Percentiles rank a stretch among this genome's conserved stretches.
phyloP scores from a whole-genome alignment of 768 basidiomycete species.

The Phanerochaete carnosa region DNA sequence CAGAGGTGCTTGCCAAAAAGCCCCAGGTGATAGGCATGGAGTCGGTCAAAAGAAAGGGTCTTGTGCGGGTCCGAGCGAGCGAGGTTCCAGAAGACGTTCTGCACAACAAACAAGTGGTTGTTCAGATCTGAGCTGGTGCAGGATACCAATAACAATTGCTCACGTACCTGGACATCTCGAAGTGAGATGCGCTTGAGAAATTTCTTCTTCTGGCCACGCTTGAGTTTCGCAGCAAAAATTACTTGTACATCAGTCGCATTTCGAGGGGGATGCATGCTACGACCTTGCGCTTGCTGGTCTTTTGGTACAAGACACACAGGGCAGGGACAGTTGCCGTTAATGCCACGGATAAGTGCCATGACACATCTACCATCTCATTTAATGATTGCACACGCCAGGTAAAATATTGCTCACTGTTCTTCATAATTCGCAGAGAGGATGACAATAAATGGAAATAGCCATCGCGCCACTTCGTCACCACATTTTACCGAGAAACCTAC shows the following conservation, averaged over 20 bases:
- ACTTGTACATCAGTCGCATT: not conserved
- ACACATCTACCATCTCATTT: not conserved
- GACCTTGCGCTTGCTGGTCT: not conserved
- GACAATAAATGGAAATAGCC: no score
- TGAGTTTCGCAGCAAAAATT: not conserved
- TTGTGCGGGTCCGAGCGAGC: not conserved
- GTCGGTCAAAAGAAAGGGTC: not conserved
- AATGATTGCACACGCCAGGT: no score
- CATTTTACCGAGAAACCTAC: no score
- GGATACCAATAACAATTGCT: not conserved
- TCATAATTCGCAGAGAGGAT: not conserved
- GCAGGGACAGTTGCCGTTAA: not conserved
- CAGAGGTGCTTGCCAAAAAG: not conserved
- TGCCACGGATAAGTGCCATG: not conserved
- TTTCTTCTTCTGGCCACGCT: not conserved
- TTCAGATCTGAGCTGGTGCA: not conserved
- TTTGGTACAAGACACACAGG: not conserved
- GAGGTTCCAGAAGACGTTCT: not conserved
- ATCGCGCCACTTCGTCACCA: no score
- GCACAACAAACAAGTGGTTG: not conserved
- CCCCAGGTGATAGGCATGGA: not conserved
- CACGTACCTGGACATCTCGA: not conserved
- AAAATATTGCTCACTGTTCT: not conserved
- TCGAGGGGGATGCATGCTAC: not conserved
- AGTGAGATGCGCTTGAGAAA: no score